A percentile compares a stretch with the other conserved stretches of the same genome.
Conservation (phyloP, 305 asterid genomes). For the Fraxinus latifolia region DNA sequence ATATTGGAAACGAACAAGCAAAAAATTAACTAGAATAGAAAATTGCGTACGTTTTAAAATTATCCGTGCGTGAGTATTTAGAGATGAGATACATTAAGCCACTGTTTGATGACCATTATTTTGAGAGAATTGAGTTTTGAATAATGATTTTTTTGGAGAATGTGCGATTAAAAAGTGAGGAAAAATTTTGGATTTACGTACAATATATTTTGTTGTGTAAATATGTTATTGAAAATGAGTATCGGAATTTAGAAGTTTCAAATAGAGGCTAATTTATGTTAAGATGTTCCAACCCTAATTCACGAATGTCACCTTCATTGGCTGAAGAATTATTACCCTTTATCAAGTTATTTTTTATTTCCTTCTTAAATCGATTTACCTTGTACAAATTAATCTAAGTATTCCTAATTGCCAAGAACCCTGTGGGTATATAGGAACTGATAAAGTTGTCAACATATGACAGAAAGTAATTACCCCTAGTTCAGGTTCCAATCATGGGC, state of each 20-base stretch:
- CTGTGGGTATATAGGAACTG: not conserved
- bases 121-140: too few species aligned
- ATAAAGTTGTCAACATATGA: not conserved
- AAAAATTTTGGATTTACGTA: too few species aligned
- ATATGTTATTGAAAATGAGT: too few species aligned
- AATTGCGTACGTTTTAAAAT: not conserved
- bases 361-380: too few species aligned
- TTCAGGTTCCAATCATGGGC: not conserved
- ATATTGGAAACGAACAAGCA: not conserved
- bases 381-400: too few species aligned
- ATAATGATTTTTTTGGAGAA: too few species aligned
- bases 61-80: not conserved
- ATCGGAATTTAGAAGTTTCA: too few species aligned
- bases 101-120: too few species aligned
- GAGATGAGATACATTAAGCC: not conserved
- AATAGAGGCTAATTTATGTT: not conserved
- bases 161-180: too few species aligned
- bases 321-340: not conserved
- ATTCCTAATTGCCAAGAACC: not conserved
- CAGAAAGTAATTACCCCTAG: not conserved
- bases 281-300: not conserved
- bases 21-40: not conserved
- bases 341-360: not conserved
- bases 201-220: too few species aligned
- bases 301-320: not conserved